A percentile compares a stretch with the other conserved stretches of the same genome.
phyloP scores from a whole-genome alignment of 2,329 filamentous ascomycete species.

The Cladophialophora immunda region DNA sequence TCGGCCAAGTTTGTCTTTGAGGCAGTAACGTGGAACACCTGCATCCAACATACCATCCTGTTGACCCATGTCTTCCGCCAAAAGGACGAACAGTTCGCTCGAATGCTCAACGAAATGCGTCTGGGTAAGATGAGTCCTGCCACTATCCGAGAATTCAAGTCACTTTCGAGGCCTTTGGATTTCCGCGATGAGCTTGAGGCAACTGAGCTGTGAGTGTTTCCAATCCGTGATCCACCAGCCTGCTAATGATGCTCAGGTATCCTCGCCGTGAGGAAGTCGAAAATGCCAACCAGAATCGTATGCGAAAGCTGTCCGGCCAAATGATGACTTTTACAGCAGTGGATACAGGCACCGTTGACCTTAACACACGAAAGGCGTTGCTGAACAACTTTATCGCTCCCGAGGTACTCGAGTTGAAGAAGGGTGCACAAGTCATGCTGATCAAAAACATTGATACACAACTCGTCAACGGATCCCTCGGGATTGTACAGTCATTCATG shows the following conservation, averaged over 20 bases:
- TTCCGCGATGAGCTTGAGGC: conserved; percentile 80
- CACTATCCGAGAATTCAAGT: conserved; percentile 79
- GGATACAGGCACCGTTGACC: conserved; percentile 77
- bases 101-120: conserved; percentile 98
- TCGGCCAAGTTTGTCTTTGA: conserved; percentile 91
- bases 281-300: conserved; percentile 77
- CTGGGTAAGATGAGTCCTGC: conserved; percentile 80
- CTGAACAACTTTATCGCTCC: conserved; percentile 94
- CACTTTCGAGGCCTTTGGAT: conserved; percentile 73
- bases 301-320: conserved; percentile 75
- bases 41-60: conserved; percentile 94
- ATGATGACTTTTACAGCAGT: conserved; percentile 73
- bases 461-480: conserved; percentile 92
- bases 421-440: conserved; percentile 97
- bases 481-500: conserved; percentile 85
- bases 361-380: conserved; percentile 75
- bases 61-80: conserved; percentile 97
- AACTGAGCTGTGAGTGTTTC: conserved; percentile 74
- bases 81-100: conserved; percentile 86
- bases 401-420: conserved; percentile 79
- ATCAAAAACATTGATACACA: conserved; percentile 98
- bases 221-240: neutral
- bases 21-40: conserved; percentile 87
- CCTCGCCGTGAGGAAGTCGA: conserved; percentile 92
- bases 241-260: conserved; percentile 62